phyloP scores from a whole-genome alignment of 2,329 filamentous ascomycete species.

The Phaeosphaeriaceae sp. region DNA sequence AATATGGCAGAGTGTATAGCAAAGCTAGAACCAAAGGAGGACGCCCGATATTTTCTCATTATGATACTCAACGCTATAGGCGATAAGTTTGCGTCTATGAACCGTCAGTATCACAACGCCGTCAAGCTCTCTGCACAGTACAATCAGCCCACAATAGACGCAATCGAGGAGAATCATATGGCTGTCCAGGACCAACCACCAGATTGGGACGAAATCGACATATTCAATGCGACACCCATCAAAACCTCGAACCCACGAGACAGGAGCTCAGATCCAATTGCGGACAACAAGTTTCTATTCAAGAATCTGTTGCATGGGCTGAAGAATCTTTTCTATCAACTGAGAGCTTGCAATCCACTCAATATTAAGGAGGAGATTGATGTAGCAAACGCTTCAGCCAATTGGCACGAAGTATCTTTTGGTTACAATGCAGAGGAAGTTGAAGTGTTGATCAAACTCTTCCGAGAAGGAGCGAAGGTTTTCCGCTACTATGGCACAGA shows the following conservation, averaged over 20 bases:
- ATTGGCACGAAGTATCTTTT: conserved; percentile 95
- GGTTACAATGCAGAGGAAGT: conserved; percentile 98
- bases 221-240: conserved; percentile 95
- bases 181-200: conserved; percentile 81
- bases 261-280: conserved; percentile 84
- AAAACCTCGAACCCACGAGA: conserved; percentile 93
- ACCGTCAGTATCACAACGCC: conserved; percentile 91
- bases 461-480: conserved; percentile 93
- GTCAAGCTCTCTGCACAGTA: conserved; percentile 87
- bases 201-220: conserved; percentile 98
- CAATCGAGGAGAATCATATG: conserved; percentile 77
- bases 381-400: conserved; percentile 75
- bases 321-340: conserved; percentile 94
- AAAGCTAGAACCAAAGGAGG: conserved; percentile 88
- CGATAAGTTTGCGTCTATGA: conserved; percentile 98
- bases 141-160: conserved; percentile 68
- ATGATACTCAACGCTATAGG: conserved; percentile 98
- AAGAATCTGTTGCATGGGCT: conserved; percentile 94
- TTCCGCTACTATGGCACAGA: conserved; percentile 97
- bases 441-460: conserved; percentile 93
- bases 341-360: conserved; percentile 83
- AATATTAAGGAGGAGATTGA: conserved; percentile 68
- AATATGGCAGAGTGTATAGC: conserved; percentile 99
- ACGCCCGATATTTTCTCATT: conserved; percentile 93
- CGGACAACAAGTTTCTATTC: conserved; percentile 97